These are phyloP conservation scores for Penicillium sp. DNA, from an alignment of 2,329 filamentous ascomycete species.

Conservation along the genomic window DNA sequence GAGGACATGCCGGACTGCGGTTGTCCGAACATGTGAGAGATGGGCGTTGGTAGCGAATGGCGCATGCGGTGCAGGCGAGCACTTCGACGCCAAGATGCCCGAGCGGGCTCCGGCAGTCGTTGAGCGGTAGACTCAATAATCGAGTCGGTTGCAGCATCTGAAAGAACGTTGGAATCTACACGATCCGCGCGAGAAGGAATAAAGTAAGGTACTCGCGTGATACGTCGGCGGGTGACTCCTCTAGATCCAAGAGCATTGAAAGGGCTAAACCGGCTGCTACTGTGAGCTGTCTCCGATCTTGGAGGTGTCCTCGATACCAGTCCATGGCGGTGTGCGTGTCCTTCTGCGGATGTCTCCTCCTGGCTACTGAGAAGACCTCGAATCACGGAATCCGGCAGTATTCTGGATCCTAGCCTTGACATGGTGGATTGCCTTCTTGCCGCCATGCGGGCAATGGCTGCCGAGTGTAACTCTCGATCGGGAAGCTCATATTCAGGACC, in stretches of 20 bases:
- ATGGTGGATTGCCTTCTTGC: slow-evolving; percentile 45
- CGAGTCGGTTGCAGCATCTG: slow-evolving; percentile 29
- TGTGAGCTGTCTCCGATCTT: slow-evolving; percentile 33
- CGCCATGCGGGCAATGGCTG: slow-evolving; percentile 34
- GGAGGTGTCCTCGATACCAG: slow-evolving; percentile 37
- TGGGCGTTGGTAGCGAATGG: slow-evolving; percentile 42
- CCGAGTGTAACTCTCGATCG: slow-evolving; percentile 30
- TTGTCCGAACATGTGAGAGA: slow-evolving; percentile 44
- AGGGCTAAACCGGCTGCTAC: slow-evolving; percentile 37
- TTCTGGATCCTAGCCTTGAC: slow-evolving; percentile 46
- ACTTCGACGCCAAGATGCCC: slow-evolving; percentile 39
- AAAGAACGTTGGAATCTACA: slow-evolving; percentile 29
- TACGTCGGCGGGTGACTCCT: slow-evolving; percentile 39
- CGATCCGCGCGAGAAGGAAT: slow-evolving; percentile 36
- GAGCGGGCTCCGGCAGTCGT: slow-evolving; percentile 25
- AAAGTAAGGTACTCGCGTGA: slow-evolving; percentile 38
- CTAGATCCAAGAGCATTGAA: slow-evolving; percentile 39
- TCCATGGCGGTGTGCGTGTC: slow-evolving; percentile 43
- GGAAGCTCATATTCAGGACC: slow-evolving; percentile 31
- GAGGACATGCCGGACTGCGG: slow-evolving; percentile 24
- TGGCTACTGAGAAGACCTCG: slow-evolving; percentile 44
- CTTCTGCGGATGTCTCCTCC: slow-evolving; percentile 45
- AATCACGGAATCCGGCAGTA: slow-evolving; percentile 46
- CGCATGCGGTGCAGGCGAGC: slow-evolving; percentile 42
- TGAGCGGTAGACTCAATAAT: slow-evolving; percentile 24